A percentile compares a stretch with the other conserved stretches of the same genome.
Conservation (phyloP, 371 early-diverging fungal genomes). For the Rhizopus sp. region DNA sequence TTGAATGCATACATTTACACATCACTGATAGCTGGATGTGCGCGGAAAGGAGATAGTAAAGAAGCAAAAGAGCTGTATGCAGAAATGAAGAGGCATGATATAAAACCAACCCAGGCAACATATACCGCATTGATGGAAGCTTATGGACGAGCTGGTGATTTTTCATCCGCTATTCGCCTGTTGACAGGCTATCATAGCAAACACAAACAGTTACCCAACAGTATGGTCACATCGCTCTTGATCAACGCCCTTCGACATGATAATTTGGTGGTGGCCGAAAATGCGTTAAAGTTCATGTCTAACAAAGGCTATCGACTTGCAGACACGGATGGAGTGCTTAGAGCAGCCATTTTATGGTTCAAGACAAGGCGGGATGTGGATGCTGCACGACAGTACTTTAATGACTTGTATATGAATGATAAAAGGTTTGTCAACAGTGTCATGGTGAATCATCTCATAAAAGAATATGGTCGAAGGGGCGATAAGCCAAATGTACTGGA, state of each 20-base stretch:
- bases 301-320: conserved; percentile 10
- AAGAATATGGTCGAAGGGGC: conserved; percentile 24
- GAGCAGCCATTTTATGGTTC: conserved; percentile 39
- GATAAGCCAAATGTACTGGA: conserved; percentile 26
- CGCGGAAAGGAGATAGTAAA: conserved; percentile 28
- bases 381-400: conserved; percentile 28
- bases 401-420: conserved; percentile 21
- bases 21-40: conserved; percentile 42
- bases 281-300: conserved; percentile 14
- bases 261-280: conserved; percentile 25
- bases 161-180: conserved; percentile 23
- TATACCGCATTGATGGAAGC: conserved; percentile 40
- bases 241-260: conserved; percentile 38
- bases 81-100: conserved; percentile 36
- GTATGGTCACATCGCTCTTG: conserved; percentile 36
- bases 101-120: conserved; percentile 35
- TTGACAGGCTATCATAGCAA: conserved; percentile 16
- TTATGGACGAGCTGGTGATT: conserved; percentile 40
- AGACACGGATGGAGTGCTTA: conserved; percentile 27
- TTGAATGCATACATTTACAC: conserved; percentile 48
- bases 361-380: conserved; percentile 29
- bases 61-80: conserved; percentile 36
- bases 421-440: conserved; percentile 25
- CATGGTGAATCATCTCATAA: conserved; percentile 47
- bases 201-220: conserved; percentile 1